phyloP scores from a whole-genome alignment of 352 stramenopile genomes.

The Globisporangium heterothallicum region DNA sequence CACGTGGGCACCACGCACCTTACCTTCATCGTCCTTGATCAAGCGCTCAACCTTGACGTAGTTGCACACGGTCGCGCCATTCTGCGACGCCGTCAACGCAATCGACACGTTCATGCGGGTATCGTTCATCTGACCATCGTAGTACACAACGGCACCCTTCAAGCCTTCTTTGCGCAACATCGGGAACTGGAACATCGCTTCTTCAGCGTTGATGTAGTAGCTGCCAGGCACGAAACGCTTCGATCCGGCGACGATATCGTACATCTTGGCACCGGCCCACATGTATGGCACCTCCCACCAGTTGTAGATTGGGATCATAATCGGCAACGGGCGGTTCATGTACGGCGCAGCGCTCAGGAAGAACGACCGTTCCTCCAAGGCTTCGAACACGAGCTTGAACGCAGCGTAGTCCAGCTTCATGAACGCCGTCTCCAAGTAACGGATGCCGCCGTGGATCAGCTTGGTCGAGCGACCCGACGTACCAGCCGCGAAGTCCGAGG shows the following conservation, averaged over 20 bases:
- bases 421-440: slow-evolving; percentile 94
- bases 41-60: slow-evolving; percentile 87
- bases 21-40: slow-evolving; percentile 84
- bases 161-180: slow-evolving; percentile 90
- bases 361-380: slow-evolving; percentile 90
- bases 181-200: slow-evolving; percentile 92
- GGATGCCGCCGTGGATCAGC: slow-evolving; percentile 94
- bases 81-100: slow-evolving; percentile 91
- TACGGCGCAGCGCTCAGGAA: slow-evolving; percentile 92
- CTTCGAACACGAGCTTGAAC: slow-evolving; percentile 91
- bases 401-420: slow-evolving; percentile 87
- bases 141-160: slow-evolving; percentile 90
- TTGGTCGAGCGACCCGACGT: slow-evolving; percentile 93
- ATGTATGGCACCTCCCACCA: slow-evolving; percentile 96
- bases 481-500: slow-evolving; percentile 89
- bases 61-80: slow-evolving; percentile 89
- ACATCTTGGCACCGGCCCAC: slow-evolving; percentile 90
- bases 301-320: slow-evolving; percentile 95
- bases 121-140: slow-evolving; percentile 93
- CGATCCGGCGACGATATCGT: slow-evolving; percentile 89
- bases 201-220: slow-evolving; percentile 89
- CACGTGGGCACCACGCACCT: slow-evolving; percentile 84
- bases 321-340: slow-evolving; percentile 92
- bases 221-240: slow-evolving; percentile 86
- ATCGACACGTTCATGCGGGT: slow-evolving; percentile 94